Base-by-base conservation (phyloP, 2,329 filamentous ascomycete species). In the Drechslerella stenobrocha region DNA sequence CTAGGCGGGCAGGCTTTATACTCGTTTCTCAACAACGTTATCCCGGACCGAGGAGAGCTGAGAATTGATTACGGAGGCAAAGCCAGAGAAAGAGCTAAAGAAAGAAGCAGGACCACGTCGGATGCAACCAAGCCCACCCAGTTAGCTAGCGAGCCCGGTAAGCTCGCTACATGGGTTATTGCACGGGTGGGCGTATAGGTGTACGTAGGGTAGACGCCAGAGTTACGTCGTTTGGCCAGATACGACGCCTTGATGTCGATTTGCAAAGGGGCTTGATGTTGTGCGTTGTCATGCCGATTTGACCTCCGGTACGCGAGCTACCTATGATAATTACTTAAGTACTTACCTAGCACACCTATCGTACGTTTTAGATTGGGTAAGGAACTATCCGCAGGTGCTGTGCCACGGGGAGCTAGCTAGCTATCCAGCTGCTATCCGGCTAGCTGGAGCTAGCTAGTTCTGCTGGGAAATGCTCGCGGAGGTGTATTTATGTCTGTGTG, bases 21-120 rank as follows among this genome's bases (percentile, higher is more conserved):
- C 37, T n/a, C 37, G 15, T 47, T 50, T 32, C 24, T 50, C 15
- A 42, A 23, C 34, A 58, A 44, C n/a, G 34, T 30, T 42, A 44
- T 47, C 52, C 40, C 18, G n/a, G 20, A n/a, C 26, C 15, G 15
- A 6, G n/a, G 40, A 45, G 9, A 45, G 7, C n/a, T 11, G 24
- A 48, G 23, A 28, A 48, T 30, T 30, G 28, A 30, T 30, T 30
- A 30, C 28, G 28, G 11, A 5, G 5, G 5, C 5, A 30, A 11
- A 5, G 28, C 4, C 11, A 2, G 9, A 52, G 4, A 37, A 22
- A 52, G 15, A 37, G 1, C 5, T 7, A 2, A 52, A 40, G 37
- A 8, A 11, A 52, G 35, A 20, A 20, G 42, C 8, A 46, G 28
- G 37, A 52, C 15, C 28, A 22, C 13, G 24, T 23, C n/a, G 24